Conservation (phyloP, 176 grass and related monocot species). For the Ensete glaucum region DNA sequence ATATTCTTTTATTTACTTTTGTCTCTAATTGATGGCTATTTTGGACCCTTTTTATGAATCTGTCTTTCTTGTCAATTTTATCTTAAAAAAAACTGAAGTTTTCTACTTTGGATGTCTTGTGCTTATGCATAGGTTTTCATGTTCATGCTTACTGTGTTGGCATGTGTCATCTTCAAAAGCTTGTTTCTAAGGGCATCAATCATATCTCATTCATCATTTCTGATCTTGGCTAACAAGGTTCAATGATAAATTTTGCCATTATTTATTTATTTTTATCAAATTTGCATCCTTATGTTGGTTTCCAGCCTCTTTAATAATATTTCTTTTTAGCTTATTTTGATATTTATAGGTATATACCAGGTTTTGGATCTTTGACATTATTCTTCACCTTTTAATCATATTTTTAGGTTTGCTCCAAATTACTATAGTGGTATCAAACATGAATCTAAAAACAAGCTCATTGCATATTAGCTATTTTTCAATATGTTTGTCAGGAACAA, state of each 20-base stretch:
- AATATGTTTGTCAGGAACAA: conserved; percentile 51
- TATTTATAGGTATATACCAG: neutral
- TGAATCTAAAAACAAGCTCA: neutral
- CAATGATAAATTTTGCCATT: no score
- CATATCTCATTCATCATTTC: neutral
- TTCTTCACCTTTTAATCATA: neutral
- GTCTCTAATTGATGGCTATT: neutral
- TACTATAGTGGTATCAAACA: neutral
- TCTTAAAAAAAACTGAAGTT: no score
- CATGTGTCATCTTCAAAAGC: neutral
- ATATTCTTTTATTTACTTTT: neutral
- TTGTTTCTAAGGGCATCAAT: neutral
- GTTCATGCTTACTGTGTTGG: neutral
- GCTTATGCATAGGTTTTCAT: neutral
- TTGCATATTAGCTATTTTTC: neutral
- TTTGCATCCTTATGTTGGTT: neutral
- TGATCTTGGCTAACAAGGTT: neutral
- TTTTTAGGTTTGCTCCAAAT: neutral
- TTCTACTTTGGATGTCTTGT: neutral
- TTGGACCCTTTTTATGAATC: neutral
- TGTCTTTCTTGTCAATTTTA: no score
- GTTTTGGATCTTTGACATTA: neutral
- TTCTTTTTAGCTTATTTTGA: neutral
- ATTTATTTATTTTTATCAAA: neutral
- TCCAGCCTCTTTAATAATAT: neutral